These are phyloP conservation scores for Boletus huronensis DNA, from an alignment of 768 basidiomycete species.

Conservation along the genomic window DNA sequence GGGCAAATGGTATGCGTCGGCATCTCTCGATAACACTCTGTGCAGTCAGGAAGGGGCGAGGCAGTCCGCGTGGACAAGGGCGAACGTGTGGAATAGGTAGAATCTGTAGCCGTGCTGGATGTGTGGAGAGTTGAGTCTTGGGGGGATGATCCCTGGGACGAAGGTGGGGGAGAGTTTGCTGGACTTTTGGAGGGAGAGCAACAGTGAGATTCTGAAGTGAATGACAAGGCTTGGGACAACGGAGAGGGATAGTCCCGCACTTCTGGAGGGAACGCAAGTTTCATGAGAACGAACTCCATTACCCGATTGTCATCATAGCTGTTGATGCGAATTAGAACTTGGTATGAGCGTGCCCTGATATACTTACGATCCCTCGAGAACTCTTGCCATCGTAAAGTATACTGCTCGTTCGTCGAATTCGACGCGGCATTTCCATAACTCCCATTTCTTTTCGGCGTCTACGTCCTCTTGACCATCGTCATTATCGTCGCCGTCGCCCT, in stretches of 20 bases:
- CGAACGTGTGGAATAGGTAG: slow-evolving; percentile 14
- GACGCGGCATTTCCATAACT: slow-evolving; percentile 75
- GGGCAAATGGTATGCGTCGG: slow-evolving; percentile 1
- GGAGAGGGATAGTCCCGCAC: slow-evolving; percentile 34
- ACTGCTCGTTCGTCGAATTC: slow-evolving; percentile 70
- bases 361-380: slow-evolving; percentile 48
- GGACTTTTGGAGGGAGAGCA: slow-evolving; percentile 26
- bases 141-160: slow-evolving; percentile 28
- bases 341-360: neutral
- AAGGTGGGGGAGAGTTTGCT: slow-evolving; percentile 26
- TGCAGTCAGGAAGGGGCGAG: slow-evolving; percentile 21
- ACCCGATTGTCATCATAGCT: slow-evolving; percentile 59
- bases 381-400: slow-evolving; percentile 74
- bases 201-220: slow-evolving; percentile 12
- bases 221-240: slow-evolving; percentile 10
- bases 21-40: slow-evolving; percentile 16
- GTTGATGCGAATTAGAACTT: slow-evolving; percentile 5
- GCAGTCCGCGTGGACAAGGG: slow-evolving; percentile 21
- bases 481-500: slow-evolving; percentile 12
- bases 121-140: slow-evolving; percentile 19
- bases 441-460: slow-evolving; percentile 47
- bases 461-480: slow-evolving; percentile 1
- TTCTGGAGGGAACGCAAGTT: slow-evolving; percentile 55
- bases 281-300: slow-evolving; percentile 73
- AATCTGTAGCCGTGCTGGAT: slow-evolving; percentile 6